Evolutionary conservation across 2,329 filamentous ascomycete species (phyloP).

Genomic region (Torrubiella hemipterigena): DNA sequence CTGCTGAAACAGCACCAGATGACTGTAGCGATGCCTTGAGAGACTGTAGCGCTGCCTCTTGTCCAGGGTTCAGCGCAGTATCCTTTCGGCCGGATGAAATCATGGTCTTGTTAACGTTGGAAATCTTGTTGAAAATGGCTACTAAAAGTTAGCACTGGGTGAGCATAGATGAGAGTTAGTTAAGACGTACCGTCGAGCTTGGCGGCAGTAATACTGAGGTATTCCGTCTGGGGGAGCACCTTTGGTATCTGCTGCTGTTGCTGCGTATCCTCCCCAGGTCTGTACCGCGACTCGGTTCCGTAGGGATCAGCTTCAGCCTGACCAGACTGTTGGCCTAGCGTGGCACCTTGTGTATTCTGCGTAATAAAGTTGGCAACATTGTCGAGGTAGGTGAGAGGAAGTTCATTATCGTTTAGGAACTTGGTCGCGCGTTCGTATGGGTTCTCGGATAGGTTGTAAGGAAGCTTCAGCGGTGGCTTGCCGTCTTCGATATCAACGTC

Average conservation of each 20-base stretch:
- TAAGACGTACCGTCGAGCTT: conserved; percentile 45
- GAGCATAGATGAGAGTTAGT: conserved; percentile 1
- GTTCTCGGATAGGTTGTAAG: conserved; percentile 85
- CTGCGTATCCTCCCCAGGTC: conserved; percentile 49
- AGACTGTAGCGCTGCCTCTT: conserved; percentile 49
- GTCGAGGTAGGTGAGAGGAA: conserved; percentile 79
- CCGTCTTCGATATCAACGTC: conserved; percentile 94
- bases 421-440: conserved; percentile 85
- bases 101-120: conserved; percentile 62
- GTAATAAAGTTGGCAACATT: conserved; percentile 89
- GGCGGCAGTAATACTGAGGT: conserved; percentile 63
- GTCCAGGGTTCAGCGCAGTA: conserved; percentile 58
- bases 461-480: conserved; percentile 84
- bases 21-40: conserved; percentile 55
- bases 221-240: conserved; percentile 66
- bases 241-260: conserved; percentile 42
- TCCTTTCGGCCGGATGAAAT: conserved; percentile 61
- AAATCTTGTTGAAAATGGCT: conserved; percentile 65
- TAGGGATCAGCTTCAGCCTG: conserved; percentile 53
- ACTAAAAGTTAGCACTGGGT: conserved; percentile 17
- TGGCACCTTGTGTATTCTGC: conserved; percentile 77
- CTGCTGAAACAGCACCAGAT: conserved; percentile 32
- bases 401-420: conserved; percentile 80
- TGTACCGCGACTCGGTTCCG: conserved; percentile 67
- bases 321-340: conserved; percentile 55